phyloP scores from a whole-genome alignment of 2,329 filamentous ascomycete species.

The Fusarium mexicanum region DNA sequence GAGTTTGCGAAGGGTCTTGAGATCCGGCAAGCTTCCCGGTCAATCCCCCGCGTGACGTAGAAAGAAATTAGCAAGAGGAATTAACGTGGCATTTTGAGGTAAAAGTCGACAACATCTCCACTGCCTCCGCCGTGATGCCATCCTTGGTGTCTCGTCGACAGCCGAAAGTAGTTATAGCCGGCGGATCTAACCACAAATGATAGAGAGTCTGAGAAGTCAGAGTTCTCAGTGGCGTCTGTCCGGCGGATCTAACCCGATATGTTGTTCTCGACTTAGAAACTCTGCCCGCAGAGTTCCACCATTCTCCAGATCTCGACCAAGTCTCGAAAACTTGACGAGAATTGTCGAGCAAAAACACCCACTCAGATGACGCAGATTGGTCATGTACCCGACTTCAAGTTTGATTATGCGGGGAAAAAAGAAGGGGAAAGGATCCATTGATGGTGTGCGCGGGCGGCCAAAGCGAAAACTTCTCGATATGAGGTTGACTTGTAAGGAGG shows the following conservation, averaged over 20 bases:
- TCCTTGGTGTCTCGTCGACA: slow-evolving; percentile 8
- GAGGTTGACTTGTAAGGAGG: background rate
- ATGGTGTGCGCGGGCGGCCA: background rate
- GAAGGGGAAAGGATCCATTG: slow-evolving; percentile 15
- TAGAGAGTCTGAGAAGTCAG: background rate
- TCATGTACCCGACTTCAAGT: slow-evolving; percentile 11
- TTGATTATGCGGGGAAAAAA: slow-evolving; percentile 31
- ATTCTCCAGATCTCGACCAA: slow-evolving; percentile 36
- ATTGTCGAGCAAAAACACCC: slow-evolving; percentile 29
- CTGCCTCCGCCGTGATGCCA: slow-evolving; percentile 32
- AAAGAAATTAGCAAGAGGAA: slow-evolving; percentile 29
- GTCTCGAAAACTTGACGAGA: slow-evolving; percentile 32
- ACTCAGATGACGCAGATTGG: slow-evolving; percentile 39
- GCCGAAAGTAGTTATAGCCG: slow-evolving; percentile 6
- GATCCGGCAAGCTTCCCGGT: slow-evolving; percentile 13
- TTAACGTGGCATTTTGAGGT: slow-evolving; percentile 25
- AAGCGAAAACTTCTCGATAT: slow-evolving; percentile 10
- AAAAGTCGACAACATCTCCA: slow-evolving; percentile 27
- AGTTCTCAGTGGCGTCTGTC: background rate
- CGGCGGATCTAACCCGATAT: slow-evolving; percentile 40
- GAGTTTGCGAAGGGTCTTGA: background rate
- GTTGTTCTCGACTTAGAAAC: slow-evolving; percentile 30
- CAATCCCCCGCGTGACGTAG: slow-evolving; percentile 38
- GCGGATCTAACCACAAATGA: slow-evolving; percentile 30
- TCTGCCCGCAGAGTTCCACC: slow-evolving; percentile 31